Evolutionary conservation across 805 yeast species (phyloP).

Genomic region (Kodamaea restingae): DNA sequence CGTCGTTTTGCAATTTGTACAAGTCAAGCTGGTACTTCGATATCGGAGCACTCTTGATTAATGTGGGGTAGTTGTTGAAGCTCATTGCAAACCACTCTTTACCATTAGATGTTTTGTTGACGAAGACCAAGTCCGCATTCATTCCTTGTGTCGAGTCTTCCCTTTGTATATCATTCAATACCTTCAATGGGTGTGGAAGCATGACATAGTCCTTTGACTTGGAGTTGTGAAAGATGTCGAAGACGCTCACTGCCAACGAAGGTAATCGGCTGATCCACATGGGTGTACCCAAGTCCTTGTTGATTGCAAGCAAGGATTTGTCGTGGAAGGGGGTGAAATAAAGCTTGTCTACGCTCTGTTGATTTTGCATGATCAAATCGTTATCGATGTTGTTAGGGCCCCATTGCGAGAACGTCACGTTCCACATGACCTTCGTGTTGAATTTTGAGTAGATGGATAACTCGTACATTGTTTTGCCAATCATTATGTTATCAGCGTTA

Average conservation of each 20-base stretch:
- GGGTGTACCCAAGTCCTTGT: constrained; percentile 62
- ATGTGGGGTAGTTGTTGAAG: constrained; percentile 68
- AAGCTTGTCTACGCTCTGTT: constrained; percentile 62
- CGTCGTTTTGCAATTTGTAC: constrained; percentile 21
- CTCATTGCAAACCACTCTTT: constrained; percentile 85
- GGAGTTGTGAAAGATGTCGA: constrained; percentile 56
- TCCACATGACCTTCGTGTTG: constrained; percentile 62
- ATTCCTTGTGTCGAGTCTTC: constrained; percentile 12
- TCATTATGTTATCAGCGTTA: constrained; percentile 38
- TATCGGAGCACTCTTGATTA: constrained; percentile 74
- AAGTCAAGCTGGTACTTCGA: constrained; percentile 54
- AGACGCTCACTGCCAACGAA: constrained; percentile 67
- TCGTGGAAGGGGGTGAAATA: constrained; percentile 85
- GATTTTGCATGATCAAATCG: constrained; percentile 46
- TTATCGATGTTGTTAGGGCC: constrained; percentile 83
- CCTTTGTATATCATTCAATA: constrained; percentile 30
- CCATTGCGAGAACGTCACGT: constrained; percentile 84
- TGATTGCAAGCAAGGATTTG: constrained; percentile 71
- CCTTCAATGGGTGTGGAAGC: constrained; percentile 66
- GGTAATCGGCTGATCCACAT: constrained; percentile 78
- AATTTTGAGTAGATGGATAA: constrained; percentile 71
- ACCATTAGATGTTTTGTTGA: constrained; percentile 61
- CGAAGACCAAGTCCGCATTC: constrained; percentile 47
- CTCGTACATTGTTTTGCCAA: constrained; percentile 73
- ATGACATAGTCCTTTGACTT: constrained; percentile 39